These are phyloP conservation scores for Penium margaritaceum DNA, from an alignment of 139 green algal genomes.

Conservation along the genomic window DNA sequence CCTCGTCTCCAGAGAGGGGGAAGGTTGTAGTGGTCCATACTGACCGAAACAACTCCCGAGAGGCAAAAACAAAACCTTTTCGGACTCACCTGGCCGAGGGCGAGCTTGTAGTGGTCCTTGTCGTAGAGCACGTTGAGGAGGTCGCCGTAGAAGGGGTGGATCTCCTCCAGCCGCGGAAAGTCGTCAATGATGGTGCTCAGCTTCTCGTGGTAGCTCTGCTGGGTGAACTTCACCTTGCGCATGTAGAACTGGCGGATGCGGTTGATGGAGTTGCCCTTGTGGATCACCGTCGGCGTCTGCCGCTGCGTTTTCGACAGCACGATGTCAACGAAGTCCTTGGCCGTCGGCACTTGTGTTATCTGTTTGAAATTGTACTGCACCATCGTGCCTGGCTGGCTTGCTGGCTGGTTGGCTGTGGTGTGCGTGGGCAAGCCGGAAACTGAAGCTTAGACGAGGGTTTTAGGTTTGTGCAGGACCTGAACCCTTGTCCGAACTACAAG, in stretches of 20 bases:
- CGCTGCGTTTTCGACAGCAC: constrained; percentile 92
- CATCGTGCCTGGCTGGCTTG: constrained; percentile 58
- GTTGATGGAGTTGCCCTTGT: constrained; percentile 87
- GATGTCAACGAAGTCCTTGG: constrained; percentile 96
- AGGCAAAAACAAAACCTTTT: no score
- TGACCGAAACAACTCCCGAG: no score
- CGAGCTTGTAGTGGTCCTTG: constrained; percentile 99
- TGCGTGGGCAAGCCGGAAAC: no score
- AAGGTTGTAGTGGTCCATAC: no score
- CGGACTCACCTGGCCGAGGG: constrained; percentile 79
- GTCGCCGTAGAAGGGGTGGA: constrained; percentile 97
- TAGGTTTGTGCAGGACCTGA: no score
- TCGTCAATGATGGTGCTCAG: constrained; percentile 86
- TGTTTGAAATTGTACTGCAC: constrained; percentile 90
- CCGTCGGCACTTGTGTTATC: constrained; percentile 80
- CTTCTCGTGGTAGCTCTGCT: constrained; percentile 87
- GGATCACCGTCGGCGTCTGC: constrained; percentile 93
- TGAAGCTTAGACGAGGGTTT: no score
- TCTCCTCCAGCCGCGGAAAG: constrained; percentile 91
- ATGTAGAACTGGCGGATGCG: constrained; percentile 99
- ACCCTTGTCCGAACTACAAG: no score
- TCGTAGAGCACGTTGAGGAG: constrained; percentile 99
- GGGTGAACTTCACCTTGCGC: constrained; percentile 93
- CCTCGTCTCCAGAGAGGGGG: no score
- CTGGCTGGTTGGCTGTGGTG: no score